phyloP scores from a whole-genome alignment of 345 rosid genomes.

The Syzygium aromaticum region DNA sequence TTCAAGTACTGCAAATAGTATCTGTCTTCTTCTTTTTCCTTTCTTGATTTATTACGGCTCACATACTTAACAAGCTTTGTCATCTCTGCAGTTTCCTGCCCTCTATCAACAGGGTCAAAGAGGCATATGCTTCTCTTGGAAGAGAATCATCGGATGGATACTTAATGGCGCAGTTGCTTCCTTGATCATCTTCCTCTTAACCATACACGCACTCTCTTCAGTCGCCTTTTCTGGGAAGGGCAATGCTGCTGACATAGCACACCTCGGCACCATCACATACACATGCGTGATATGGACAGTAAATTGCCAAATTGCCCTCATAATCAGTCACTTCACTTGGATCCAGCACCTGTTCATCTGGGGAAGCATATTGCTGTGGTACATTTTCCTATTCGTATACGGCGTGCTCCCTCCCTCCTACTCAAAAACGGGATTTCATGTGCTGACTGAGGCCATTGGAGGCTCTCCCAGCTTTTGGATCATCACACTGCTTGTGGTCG shows the following conservation, averaged over 20 bases:
- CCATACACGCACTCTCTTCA: conserved; percentile 27
- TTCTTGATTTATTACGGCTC: background rate
- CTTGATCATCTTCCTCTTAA: conserved; percentile 37
- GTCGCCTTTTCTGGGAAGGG: conserved; percentile 36
- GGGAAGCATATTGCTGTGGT: conserved; percentile 68
- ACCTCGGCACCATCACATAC: conserved; percentile 41
- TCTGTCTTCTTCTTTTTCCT: background rate
- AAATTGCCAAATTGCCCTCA: conserved; percentile 62
- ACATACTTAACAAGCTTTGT: background rate
- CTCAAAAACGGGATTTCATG: conserved; percentile 27
- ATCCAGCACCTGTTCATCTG: conserved; percentile 63
- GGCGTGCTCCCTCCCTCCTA: conserved; percentile 37
- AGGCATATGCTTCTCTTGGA: conserved; percentile 63
- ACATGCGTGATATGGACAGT: conserved; percentile 66
- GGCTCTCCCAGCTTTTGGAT: conserved; percentile 48
- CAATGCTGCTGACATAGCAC: conserved; percentile 33
- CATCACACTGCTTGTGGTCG: conserved; percentile 28
- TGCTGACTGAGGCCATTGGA: conserved; percentile 40
- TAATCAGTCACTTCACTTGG: conserved; percentile 72
- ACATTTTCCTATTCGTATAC: conserved; percentile 38
- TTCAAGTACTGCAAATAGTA: background rate
- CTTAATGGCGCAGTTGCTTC: conserved; percentile 47
- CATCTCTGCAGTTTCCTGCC: conserved; percentile 54
- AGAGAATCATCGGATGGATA: conserved; percentile 65
- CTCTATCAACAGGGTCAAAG: conserved; percentile 69